These are phyloP conservation scores for Chernovozyma sophiae-reginae DNA, from an alignment of 1,139 yeast genomes.

Conservation along the genomic window DNA sequence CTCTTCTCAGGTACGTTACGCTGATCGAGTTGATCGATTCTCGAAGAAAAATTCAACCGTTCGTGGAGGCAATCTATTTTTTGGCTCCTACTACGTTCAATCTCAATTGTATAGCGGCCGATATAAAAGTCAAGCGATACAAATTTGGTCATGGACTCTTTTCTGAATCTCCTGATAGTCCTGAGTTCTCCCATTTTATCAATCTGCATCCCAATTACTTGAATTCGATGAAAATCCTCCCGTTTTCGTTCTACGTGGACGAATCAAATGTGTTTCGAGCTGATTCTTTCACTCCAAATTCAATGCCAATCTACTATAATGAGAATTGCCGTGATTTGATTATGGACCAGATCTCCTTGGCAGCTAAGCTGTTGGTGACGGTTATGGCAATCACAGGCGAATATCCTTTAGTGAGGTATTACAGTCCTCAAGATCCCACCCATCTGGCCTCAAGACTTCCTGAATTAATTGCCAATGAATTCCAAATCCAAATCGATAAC, in stretches of 20 bases:
- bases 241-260: conserved; percentile 22
- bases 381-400: conserved; percentile 80
- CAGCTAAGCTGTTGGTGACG: conserved; percentile 64
- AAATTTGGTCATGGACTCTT: conserved; percentile 38
- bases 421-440: conserved; percentile 37
- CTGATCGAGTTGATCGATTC: conserved; percentile 38
- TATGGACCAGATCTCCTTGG: conserved; percentile 50
- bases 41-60: conserved; percentile 32
- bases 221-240: conserved; percentile 2
- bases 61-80: conserved; percentile 40
- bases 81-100: conserved; percentile 35
- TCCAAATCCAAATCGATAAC: conserved; percentile 68
- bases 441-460: conserved; percentile 63
- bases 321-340: conserved; percentile 60
- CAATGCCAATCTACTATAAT: conserved; percentile 75
- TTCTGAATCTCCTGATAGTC: conserved; percentile 9
- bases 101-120: conserved; percentile 40
- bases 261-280: conserved; percentile 39
- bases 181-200: not conserved
- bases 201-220: not conserved
- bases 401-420: conserved; percentile 79
- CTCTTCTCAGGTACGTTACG: conserved; percentile 38
- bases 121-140: conserved; percentile 35
- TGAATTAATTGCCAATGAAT: conserved; percentile 65
- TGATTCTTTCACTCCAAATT: conserved; percentile 39